Evolutionary conservation across 345 rosid species (phyloP), one percentile per base, ranked within the genome.

Genomic region (Adansonia digitata): DNA sequence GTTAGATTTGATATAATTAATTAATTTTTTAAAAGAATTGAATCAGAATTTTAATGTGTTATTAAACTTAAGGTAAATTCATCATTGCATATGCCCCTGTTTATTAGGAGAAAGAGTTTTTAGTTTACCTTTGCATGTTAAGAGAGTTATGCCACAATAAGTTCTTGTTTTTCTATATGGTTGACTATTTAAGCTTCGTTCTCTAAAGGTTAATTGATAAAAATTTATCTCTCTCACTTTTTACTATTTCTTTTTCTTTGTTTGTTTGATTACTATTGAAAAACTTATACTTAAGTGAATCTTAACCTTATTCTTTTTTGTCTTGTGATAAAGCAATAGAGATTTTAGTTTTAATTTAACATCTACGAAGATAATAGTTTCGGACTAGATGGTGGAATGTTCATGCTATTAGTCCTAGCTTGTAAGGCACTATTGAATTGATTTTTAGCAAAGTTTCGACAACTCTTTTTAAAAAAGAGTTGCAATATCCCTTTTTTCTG

Each of bases 151-250:
- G 91, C 94, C 56, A 97, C 98, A 61, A 94, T 97, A 62, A 89
- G 97, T 82, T 97, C 97, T 37, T 94, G 91, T 85, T 91, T 91
- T 76, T 94, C 92, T 92, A 69, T 88, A 90, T 74, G 98, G 98
- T 73, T 91, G 86, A 91, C 93, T 24, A 94, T 92, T 85, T 91
- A 92, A 85, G 91, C 97, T 71, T 86, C 94, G 5, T 94, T 92
- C 84, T 86, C 90, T 69, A 84, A 92, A 87, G 97, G 98, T 94
- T 81, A 82, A 76, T 77, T 48, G 17, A 37, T 61, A 39, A 8
- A 20, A 72, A 11, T 72, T n/a, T 20, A 27, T 31, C 12, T 34
- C 63, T 18, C 51, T 11, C 35, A 12, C 49, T 53, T 37, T 55
- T 37, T 56, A 24, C 2, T 14, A 15, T 51, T 31, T 52, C 27